phyloP scores from a whole-genome alignment of 495 filamentous ascomycete genomes.

The Aspergillus avenaceus region DNA sequence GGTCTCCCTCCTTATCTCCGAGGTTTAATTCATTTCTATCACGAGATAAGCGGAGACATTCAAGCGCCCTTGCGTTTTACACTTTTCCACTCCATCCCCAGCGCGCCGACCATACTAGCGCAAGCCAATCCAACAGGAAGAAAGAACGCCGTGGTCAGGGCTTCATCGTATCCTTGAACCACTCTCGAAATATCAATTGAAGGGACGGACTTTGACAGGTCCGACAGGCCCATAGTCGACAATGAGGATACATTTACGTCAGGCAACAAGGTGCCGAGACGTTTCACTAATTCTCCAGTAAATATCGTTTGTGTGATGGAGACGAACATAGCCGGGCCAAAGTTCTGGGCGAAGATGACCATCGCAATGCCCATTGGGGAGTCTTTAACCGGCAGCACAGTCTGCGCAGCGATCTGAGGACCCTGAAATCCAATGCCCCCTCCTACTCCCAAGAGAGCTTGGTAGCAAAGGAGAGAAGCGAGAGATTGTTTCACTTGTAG shows the following conservation, averaged over 20 bases:
- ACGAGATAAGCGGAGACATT: too few relatives aligned
- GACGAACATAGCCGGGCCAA: constrained; percentile 56
- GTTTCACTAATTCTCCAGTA: constrained; percentile 42
- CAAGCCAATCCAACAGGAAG: constrained; percentile 35
- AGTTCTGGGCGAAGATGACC: constrained; percentile 58
- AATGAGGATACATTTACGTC: constrained; percentile 33
- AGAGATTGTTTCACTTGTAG: constrained; percentile 13
- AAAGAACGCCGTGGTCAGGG: constrained; percentile 17
- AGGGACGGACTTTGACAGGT: constrained; percentile 30
- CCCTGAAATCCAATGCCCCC: constrained; percentile 34
- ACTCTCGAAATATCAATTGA: constrained; percentile 33
- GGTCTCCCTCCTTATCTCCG: too few relatives aligned
- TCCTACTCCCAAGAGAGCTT: constrained; percentile 28
- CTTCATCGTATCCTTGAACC: constrained; percentile 39
- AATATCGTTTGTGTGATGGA: constrained; percentile 53
- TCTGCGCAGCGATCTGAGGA: constrained; percentile 41
- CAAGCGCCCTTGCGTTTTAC: neutral
- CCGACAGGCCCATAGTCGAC: constrained; percentile 36
- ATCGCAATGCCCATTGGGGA: constrained; percentile 52
- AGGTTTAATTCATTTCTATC: too few relatives aligned
- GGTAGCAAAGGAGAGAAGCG: constrained; percentile 23
- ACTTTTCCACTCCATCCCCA: constrained; percentile 51
- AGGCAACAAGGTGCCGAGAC: constrained; percentile 34
- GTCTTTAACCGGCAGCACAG: constrained; percentile 47
- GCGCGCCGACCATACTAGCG: constrained; percentile 42